These are phyloP conservation scores for Xanthoconium separans DNA, from an alignment of 1,284 basidiomycete genomes.

Conservation along the genomic window DNA sequence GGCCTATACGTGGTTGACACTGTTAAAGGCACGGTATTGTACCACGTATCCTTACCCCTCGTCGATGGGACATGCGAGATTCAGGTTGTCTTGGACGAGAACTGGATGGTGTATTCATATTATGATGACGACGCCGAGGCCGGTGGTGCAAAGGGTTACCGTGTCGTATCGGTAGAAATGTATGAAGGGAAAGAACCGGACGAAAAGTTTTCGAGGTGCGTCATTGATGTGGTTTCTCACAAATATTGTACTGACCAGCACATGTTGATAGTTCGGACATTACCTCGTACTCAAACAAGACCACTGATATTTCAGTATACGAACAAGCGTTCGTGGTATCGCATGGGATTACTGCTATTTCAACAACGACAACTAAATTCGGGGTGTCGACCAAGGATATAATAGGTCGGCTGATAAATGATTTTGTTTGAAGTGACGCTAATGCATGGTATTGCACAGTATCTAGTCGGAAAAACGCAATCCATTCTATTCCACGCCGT, in stretches of 20 bases:
- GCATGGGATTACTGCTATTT: slow-evolving; percentile 64
- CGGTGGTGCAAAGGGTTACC: slow-evolving; percentile 61
- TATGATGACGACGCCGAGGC: slow-evolving; percentile 59
- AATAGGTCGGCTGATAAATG: slow-evolving; percentile 51
- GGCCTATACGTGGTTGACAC: slow-evolving; percentile 78
- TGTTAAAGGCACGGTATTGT: slow-evolving; percentile 75
- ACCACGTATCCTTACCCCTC: slow-evolving; percentile 57
- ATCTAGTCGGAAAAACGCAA: slow-evolving; percentile 72
- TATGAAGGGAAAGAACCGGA: slow-evolving; percentile 73
- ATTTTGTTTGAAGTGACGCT: neutral
- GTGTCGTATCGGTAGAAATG: slow-evolving; percentile 80
- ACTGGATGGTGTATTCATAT: slow-evolving; percentile 92
- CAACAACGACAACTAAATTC: slow-evolving; percentile 80
- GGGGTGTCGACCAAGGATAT: slow-evolving; percentile 89
- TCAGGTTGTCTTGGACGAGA: slow-evolving; percentile 76
- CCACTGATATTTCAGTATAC: slow-evolving; percentile 51
- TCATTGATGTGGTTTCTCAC: neutral
- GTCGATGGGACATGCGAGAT: slow-evolving; percentile 56
- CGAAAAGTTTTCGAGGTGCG: slow-evolving; percentile 69
- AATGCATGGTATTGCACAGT: slow-evolving; percentile 44
- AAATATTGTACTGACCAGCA: neutral
- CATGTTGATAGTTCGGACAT: slow-evolving; percentile 59
- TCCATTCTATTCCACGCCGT: slow-evolving; percentile 74
- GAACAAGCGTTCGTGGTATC: slow-evolving; percentile 76
- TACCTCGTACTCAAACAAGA: slow-evolving; percentile 63